Conservation (phyloP, 805 yeast genomes). For the Saccharomycopsis javanensis region DNA sequence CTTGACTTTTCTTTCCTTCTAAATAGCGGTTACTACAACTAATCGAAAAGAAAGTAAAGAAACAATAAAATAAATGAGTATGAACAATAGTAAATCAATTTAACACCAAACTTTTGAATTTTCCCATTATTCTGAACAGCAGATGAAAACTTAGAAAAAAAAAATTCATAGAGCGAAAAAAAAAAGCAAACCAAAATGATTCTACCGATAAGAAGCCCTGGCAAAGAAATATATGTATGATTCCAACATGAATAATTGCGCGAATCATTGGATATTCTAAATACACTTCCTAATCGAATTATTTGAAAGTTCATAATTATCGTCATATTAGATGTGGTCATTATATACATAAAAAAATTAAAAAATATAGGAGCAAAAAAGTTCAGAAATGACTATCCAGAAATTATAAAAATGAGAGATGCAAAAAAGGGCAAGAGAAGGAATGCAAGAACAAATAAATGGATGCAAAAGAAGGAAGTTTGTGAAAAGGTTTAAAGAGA, state of each 20-base stretch:
- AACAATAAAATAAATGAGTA: too few species aligned
- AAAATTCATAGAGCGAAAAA: neutral
- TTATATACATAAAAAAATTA: neutral
- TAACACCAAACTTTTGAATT: neutral
- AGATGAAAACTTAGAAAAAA: neutral
- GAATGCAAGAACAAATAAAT: too few species aligned
- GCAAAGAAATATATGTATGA: neutral
- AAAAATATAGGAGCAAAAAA: neutral
- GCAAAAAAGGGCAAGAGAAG: too few species aligned
- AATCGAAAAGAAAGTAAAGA: too few species aligned
- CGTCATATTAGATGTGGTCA: neutral
- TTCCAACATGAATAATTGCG: neutral
- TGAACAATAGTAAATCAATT: neutral
- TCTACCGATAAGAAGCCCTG: neutral
- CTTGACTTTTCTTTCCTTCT: neutral
- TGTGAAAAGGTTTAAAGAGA: too few species aligned
- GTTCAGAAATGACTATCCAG: neutral
- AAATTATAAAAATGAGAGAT: neutral
- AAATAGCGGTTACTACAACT: too few species aligned
- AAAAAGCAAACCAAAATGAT: neutral
- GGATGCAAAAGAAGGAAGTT: too few species aligned
- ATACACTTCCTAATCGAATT: neutral
- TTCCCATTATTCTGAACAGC: neutral
- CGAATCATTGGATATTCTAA: neutral
- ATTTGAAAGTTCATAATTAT: neutral